These are phyloP conservation scores for Neurospora terricola DNA, from an alignment of 495 filamentous ascomycete genomes.

Conservation along the genomic window DNA sequence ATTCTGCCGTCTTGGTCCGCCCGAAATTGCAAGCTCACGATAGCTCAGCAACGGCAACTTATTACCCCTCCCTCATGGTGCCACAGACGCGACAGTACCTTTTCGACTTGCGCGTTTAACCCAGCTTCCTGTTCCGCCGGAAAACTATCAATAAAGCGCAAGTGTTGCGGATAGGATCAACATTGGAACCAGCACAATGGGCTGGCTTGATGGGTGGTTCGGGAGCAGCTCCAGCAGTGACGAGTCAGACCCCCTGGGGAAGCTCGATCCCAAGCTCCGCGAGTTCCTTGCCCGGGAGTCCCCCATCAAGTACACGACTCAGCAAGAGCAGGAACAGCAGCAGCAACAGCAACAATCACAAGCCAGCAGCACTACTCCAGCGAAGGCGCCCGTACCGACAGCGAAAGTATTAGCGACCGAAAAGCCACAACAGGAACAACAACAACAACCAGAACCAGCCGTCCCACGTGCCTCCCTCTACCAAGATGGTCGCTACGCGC, in stretches of 20 bases:
- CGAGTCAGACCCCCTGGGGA: slow-evolving; percentile 59
- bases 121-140: neutral
- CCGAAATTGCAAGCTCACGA: neutral
- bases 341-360: slow-evolving; percentile 4
- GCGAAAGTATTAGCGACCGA: neutral
- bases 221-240: slow-evolving; percentile 15
- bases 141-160: neutral
- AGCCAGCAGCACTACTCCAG: neutral
- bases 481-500: slow-evolving; percentile 80
- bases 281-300: slow-evolving; percentile 80
- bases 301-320: slow-evolving; percentile 56
- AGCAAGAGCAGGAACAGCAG: slow-evolving; percentile 2
- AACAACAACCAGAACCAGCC: neutral
- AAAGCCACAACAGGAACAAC: neutral
- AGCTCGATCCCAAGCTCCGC: slow-evolving; percentile 74
- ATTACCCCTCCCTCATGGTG: neutral
- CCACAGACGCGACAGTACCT: neutral
- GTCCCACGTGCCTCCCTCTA: slow-evolving; percentile 34
- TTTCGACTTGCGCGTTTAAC: neutral
- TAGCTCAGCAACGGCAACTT: neutral
- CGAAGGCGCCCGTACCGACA: neutral
- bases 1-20: neutral
- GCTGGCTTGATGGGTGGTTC: slow-evolving; percentile 55
- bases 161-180: neutral
- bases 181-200: slow-evolving; percentile 35